Evolutionary conservation across 306 rosid genomes (phyloP).

Genomic region (Crotalaria pallida): DNA sequence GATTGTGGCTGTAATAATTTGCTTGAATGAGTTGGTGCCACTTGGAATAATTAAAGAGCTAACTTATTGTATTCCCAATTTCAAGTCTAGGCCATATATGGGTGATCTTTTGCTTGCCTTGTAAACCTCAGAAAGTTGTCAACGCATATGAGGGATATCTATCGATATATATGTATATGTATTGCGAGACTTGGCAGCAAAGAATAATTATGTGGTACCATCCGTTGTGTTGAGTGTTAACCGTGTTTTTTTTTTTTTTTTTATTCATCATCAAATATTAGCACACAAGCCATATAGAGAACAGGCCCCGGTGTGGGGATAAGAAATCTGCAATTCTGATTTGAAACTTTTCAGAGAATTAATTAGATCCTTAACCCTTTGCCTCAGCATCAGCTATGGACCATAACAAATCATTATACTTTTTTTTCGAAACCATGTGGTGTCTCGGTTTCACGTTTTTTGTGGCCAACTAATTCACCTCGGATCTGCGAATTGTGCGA

Average conservation of each 20-base stretch:
- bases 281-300: constrained; percentile 12
- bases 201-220: constrained; percentile 30
- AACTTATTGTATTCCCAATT: constrained; percentile 16
- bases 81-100: neutral
- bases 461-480: too few species aligned
- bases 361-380: neutral
- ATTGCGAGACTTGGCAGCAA: constrained; percentile 57
- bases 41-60: constrained; percentile 15
- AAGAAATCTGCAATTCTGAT: neutral
- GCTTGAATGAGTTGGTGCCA: constrained; percentile 9
- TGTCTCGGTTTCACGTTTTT: too few species aligned
- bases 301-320: neutral
- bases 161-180: too few species aligned
- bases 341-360: neutral
- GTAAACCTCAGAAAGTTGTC: constrained; percentile 28
- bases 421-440: too few species aligned
- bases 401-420: constrained; percentile 15
- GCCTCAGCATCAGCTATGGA: constrained; percentile 24
- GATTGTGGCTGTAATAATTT: constrained; percentile 19
- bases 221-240: neutral
- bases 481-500: too few species aligned
- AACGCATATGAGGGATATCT: constrained; percentile 16
- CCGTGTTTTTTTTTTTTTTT: neutral
- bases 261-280: constrained; percentile 12
- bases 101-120: constrained; percentile 50